Base-by-base conservation (phyloP, 192 early-diverging fungal genomes). In the Lobosporangium transversale region DNA sequence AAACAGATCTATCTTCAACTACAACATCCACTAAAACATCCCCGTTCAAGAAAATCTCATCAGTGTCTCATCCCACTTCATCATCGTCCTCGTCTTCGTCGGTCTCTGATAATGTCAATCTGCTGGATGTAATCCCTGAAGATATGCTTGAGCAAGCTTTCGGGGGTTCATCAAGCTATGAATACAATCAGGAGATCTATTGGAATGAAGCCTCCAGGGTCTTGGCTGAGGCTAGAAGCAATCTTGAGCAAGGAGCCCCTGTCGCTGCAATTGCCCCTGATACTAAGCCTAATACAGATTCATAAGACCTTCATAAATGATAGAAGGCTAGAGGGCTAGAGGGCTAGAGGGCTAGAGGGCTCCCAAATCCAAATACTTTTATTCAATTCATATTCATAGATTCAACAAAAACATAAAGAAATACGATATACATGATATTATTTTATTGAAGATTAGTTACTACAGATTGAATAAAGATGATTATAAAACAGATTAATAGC, bases 141-240 rank as follows among this genome's bases (percentile, higher is more conserved):
- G 78, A 87, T 24, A 85, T 89, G 80, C 71, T 95, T 24, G 88
- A 92, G 59, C 76, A 45, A 10, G 88, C 89, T 35, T 95, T 86
- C 82, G 92, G 92, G 36, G 95, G 95, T n/a, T 56, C 78, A 12
- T 88, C 81, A 58, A 76, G 78, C 23, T 96, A 89, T 84, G 84
- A 87, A 45, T 94, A 86, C 67, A 66, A 89, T 55, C 87, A 89
- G 58, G 79, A 83, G 4, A 69, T 68, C 7, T 96, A 95, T 75
- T 95, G 94, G 95, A 73, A 68, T 7, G 62, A 63, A 8, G 73
- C 64, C 0, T 40, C 14, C 9, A 48, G 47, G 21, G 59, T 67
- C 37, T 43, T 76, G 18, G 58, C 49, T 17, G 53, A 53, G 4
- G 31, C 53, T 1, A 37, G 58, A 7, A 40, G 23, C 11, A 31